Evolutionary conservation across 2,329 filamentous ascomycete genomes (phyloP).

Genomic region (Camillea tinctor): DNA sequence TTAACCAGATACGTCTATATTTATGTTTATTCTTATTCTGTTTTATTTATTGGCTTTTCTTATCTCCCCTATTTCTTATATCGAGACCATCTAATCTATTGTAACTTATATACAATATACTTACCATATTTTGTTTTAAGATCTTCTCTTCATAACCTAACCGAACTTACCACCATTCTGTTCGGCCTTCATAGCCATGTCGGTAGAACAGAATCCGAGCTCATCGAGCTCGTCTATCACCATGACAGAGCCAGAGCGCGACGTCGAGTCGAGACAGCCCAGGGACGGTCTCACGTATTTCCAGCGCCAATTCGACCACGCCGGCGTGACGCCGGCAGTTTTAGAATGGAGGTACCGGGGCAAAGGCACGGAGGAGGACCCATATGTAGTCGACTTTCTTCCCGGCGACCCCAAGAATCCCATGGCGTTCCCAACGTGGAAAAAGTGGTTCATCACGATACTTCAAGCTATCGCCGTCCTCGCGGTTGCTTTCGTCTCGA

Average conservation of each 20-base stretch:
- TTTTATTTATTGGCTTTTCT: not conserved
- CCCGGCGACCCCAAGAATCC: constrained; percentile 67
- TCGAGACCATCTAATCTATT: not conserved
- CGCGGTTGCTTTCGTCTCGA: constrained; percentile 68
- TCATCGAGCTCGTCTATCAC: constrained; percentile 33
- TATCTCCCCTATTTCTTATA: not conserved
- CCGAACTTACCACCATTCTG: no score
- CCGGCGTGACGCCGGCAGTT: constrained; percentile 56
- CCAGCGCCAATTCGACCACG: constrained; percentile 55
- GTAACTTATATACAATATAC: not conserved
- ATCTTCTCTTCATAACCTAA: not conserved
- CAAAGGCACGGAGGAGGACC: constrained; percentile 63
- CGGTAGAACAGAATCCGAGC: constrained; percentile 12
- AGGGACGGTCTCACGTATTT: constrained; percentile 43
- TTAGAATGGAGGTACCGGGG: constrained; percentile 57
- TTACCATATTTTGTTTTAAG: not conserved
- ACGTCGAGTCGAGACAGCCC: constrained; percentile 42
- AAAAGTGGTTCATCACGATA: constrained; percentile 66
- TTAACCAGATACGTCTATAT: no score
- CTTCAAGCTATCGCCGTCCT: constrained; percentile 66
- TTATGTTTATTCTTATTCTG: no score
- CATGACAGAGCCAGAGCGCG: constrained; percentile 33
- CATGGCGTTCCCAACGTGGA: constrained; percentile 51
- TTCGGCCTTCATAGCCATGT: constrained; percentile 18
- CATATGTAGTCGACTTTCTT: constrained; percentile 68